Evolutionary conservation across 2,329 filamentous ascomycete genomes (phyloP).

Genomic region (Neonectria neomacrospora): DNA sequence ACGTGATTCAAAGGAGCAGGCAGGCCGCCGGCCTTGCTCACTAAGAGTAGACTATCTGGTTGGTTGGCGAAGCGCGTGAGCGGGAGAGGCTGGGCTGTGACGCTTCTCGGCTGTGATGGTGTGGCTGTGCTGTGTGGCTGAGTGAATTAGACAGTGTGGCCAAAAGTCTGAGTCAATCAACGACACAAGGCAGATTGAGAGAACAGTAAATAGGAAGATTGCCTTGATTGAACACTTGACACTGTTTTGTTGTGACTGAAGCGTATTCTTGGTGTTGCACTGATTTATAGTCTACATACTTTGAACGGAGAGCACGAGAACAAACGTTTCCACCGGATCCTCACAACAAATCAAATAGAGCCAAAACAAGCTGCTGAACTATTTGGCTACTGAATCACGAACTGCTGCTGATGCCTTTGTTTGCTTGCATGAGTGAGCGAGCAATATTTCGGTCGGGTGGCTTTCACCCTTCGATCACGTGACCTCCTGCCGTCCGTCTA

Average conservation of each 20-base stretch:
- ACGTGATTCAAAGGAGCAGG: constrained; percentile 28
- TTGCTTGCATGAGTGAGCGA: not conserved
- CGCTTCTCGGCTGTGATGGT: constrained; percentile 19
- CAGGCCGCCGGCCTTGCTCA: constrained; percentile 22
- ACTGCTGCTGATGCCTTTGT: no score
- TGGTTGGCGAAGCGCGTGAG: constrained; percentile 36
- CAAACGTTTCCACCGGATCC: not conserved
- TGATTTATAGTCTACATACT: no score
- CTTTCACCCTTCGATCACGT: not conserved
- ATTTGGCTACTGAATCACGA: no score
- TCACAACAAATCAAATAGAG: not conserved
- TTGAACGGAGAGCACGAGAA: not conserved
- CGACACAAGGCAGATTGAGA: not conserved
- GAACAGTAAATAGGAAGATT: not conserved
- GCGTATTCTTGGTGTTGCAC: not conserved
- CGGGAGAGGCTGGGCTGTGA: constrained; percentile 28
- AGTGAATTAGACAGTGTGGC: not conserved
- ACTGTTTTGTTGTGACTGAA: not conserved
- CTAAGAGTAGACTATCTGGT: constrained; percentile 23
- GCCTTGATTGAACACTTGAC: not conserved
- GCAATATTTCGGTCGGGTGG: not conserved
- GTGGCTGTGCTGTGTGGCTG: constrained; percentile 39
- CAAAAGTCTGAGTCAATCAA: not conserved
- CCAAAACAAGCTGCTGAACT: no score
- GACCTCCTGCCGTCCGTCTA: not conserved